A percentile compares a stretch with the other conserved stretches of the same genome.
Conservation (phyloP, 176 grass and related monocot genomes). For the maize (Zea mays) region Zm-B73-REFERENCE-NAM-5.0 NC_050105.1:130346501-130347000, state of each 20-base stretch:
- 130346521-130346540: conserved; percentile 68
- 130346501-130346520: conserved; percentile 83
- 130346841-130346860: background rate
- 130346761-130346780: conserved; percentile 71
- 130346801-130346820: background rate
- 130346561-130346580: conserved; percentile 85
- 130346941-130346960: background rate
- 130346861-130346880: background rate
- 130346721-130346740: conserved; percentile 96
- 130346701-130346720: conserved; percentile 53
- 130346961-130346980: background rate
- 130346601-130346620: conserved; percentile 63
- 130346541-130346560: conserved; percentile 62
- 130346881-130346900: background rate
- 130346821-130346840: background rate
- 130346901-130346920: background rate
- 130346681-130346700: conserved; percentile 70
- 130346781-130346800: conserved; percentile 71
- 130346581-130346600: conserved; percentile 73
- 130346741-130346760: conserved; percentile 74
- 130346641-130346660: conserved; percentile 89
- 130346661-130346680: conserved; percentile 73
- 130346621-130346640: conserved; percentile 60
- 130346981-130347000: conserved; percentile 25
- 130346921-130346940: background rate